phyloP scores from a whole-genome alignment of 768 basidiomycete species.

The Rhizopogon sp. region DNA sequence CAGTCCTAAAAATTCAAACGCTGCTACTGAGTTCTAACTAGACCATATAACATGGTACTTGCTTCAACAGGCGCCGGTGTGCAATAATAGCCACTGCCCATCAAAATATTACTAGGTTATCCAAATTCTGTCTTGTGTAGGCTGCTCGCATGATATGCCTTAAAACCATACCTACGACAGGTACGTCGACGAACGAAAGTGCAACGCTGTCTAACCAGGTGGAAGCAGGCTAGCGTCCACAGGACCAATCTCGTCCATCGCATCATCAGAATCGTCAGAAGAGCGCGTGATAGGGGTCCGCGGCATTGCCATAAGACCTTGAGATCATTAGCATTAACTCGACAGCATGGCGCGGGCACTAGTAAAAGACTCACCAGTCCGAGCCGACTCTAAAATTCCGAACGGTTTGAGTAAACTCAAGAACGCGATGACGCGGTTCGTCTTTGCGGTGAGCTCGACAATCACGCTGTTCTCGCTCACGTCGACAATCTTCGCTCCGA shows the following conservation, averaged over 20 bases:
- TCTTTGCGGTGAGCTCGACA: constrained; percentile 93
- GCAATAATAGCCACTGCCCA: neutral
- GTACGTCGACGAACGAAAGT: neutral
- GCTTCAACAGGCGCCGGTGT: neutral
- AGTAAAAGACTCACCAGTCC: constrained; percentile 63
- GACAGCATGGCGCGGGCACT: constrained; percentile 2
- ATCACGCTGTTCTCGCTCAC: constrained; percentile 93
- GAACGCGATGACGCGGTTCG: constrained; percentile 87
- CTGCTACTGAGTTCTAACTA: too few species aligned
- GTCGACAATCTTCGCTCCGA: constrained; percentile 91
- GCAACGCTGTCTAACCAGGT: constrained; percentile 60
- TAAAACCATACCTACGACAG: neutral
- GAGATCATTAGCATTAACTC: neutral
- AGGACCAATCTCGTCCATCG: constrained; percentile 44
- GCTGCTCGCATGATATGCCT: neutral
- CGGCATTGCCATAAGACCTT: constrained; percentile 98
- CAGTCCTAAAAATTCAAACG: too few species aligned
- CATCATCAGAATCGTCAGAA: constrained; percentile 53
- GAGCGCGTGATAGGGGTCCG: constrained; percentile 78
- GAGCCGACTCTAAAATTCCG: constrained; percentile 90
- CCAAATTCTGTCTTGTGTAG: neutral
- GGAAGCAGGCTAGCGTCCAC: constrained; percentile 92
- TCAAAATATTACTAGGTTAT: neutral
- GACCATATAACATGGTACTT: too few species aligned
- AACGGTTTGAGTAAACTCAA: constrained; percentile 88